These are phyloP conservation scores for Fraxinus baroniana DNA, from an alignment of 305 asterid species.

Conservation along the genomic window DNA sequence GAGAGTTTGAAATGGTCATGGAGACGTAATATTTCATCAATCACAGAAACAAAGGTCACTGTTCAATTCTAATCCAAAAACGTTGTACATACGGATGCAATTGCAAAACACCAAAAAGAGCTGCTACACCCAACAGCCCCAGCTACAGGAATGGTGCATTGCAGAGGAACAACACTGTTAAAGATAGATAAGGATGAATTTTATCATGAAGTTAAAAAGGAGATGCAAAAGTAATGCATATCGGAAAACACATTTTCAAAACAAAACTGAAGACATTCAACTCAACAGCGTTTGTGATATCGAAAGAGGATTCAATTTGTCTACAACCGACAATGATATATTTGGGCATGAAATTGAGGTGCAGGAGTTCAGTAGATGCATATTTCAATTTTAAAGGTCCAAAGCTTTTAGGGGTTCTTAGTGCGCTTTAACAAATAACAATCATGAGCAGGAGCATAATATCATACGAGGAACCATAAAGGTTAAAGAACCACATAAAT, in stretches of 20 bases:
- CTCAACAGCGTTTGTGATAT: not conserved
- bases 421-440: not conserved
- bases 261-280: not conserved
- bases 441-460: not conserved
- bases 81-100: not conserved
- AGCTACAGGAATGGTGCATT: not conserved
- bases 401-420: not conserved
- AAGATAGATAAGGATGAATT: not conserved
- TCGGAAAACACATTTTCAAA: not conserved
- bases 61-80: not conserved
- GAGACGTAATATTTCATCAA: not conserved
- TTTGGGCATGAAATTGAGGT: not conserved
- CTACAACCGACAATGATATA: not conserved
- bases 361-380: not conserved
- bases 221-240: not conserved
- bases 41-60: not conserved
- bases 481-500: not conserved
- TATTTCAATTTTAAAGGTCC: not conserved
- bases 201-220: not conserved
- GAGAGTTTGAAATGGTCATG: not conserved
- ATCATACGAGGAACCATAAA: not conserved
- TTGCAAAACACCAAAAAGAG: not conserved
- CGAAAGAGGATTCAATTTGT: not conserved
- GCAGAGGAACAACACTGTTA: not conserved
- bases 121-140: not conserved